Conservation (phyloP, 2,329 filamentous ascomycete species). For the Shiraia sp. region DNA sequence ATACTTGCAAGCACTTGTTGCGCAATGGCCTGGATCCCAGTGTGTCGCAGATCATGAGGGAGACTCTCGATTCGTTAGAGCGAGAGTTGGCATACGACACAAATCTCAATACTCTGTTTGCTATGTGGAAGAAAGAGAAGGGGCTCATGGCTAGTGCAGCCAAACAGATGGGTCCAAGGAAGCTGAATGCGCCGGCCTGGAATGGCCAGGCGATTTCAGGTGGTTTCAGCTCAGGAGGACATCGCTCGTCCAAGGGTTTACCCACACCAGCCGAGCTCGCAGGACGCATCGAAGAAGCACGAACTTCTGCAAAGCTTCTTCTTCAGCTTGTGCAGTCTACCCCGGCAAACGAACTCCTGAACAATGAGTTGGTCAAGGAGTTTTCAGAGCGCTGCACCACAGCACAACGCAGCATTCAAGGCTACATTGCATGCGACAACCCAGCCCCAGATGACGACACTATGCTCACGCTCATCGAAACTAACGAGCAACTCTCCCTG, state of each 20-base stretch:
- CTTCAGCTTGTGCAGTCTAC: slow-evolving; percentile 89
- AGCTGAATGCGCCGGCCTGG: slow-evolving; percentile 51
- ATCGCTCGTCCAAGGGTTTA: slow-evolving; percentile 32
- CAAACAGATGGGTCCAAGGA: slow-evolving; percentile 43
- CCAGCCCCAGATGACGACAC: slow-evolving; percentile 90
- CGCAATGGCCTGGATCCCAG: slow-evolving; percentile 71
- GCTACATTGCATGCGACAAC: slow-evolving; percentile 79
- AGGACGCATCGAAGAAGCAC: slow-evolving; percentile 84
- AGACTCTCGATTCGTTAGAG: slow-evolving; percentile 81
- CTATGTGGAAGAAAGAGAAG: slow-evolving; percentile 88
- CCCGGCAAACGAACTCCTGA: slow-evolving; percentile 71
- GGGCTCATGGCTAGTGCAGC: slow-evolving; percentile 52
- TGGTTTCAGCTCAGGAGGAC: slow-evolving; percentile 23
- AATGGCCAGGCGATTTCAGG: slow-evolving; percentile 26
- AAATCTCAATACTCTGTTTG: slow-evolving; percentile 69
- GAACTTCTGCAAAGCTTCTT: slow-evolving; percentile 88
- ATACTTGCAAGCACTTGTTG: slow-evolving; percentile 74
- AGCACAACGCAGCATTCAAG: slow-evolving; percentile 80
- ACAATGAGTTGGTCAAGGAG: slow-evolving; percentile 89
- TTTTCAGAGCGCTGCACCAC: slow-evolving; percentile 84
- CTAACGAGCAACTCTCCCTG: slow-evolving; percentile 85
- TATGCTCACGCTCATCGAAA: slow-evolving; percentile 90
- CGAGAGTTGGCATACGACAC: slow-evolving; percentile 73
- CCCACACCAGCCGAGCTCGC: slow-evolving; percentile 78
- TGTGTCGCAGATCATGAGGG: slow-evolving; percentile 83